phyloP scores from a whole-genome alignment of 495 filamentous ascomycete genomes.

The Lasiosphaeria miniovina region DNA sequence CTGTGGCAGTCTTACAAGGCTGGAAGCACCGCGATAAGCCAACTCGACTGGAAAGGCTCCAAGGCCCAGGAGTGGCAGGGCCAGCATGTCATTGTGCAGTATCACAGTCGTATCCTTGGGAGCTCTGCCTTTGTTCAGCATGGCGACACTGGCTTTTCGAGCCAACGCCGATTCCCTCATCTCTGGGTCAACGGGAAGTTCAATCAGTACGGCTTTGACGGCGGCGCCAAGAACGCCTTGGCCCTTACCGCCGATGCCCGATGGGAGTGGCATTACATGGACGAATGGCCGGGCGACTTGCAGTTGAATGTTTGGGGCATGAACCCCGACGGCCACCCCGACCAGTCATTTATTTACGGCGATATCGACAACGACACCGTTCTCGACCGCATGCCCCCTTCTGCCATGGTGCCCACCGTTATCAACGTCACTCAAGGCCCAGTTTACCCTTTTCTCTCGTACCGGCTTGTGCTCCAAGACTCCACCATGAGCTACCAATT shows the following conservation, averaged over 20 bases:
- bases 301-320: slow-evolving; percentile 65
- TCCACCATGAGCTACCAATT: slow-evolving; percentile 39
- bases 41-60: slow-evolving; percentile 57
- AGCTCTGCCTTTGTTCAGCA: slow-evolving; percentile 60
- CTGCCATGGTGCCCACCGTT: slow-evolving; percentile 45
- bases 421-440: slow-evolving; percentile 59
- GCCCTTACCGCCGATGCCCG: slow-evolving; percentile 48
- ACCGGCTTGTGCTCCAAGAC: slow-evolving; percentile 54
- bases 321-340: slow-evolving; percentile 58
- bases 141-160: slow-evolving; percentile 42
- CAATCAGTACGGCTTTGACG: slow-evolving; percentile 63
- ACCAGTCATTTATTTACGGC: slow-evolving; percentile 55
- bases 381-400: slow-evolving; percentile 59
- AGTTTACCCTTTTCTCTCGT: slow-evolving; percentile 52
- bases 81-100: slow-evolving; percentile 64
- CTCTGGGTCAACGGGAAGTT: slow-evolving; percentile 60
- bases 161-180: slow-evolving; percentile 57
- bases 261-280: slow-evolving; percentile 59
- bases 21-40: slow-evolving; percentile 45
- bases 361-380: slow-evolving; percentile 58
- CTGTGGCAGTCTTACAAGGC: slow-evolving; percentile 55
- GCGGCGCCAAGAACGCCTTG: slow-evolving; percentile 52
- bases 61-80: slow-evolving; percentile 58
- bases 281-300: slow-evolving; percentile 59
- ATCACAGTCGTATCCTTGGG: slow-evolving; percentile 58